Evolutionary conservation across 106 monocot species (phyloP).

Genomic region (Alisma plantagoaquatica): DNA sequence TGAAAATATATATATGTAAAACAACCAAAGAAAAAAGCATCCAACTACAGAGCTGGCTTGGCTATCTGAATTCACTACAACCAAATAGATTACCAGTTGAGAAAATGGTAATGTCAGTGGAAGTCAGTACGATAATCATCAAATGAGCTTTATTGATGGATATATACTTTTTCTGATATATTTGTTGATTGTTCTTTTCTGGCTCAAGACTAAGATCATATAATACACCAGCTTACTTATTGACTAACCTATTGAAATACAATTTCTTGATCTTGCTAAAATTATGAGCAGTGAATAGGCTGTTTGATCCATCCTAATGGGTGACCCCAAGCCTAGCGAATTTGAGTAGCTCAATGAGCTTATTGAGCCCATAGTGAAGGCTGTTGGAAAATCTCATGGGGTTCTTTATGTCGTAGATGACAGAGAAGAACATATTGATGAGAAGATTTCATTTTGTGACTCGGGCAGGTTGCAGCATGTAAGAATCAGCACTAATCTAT

Average conservation of each 20-base stretch:
- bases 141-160: no score
- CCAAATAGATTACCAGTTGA: no score
- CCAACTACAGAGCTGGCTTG: no score
- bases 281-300: slow-evolving; percentile 19
- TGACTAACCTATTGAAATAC: neutral
- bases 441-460: slow-evolving; percentile 31
- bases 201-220: slow-evolving; percentile 32
- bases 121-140: no score
- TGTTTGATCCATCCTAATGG: slow-evolving; percentile 25
- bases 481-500: no score
- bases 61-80: no score
- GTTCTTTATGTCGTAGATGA: slow-evolving; percentile 30
- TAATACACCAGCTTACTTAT: slow-evolving; percentile 29
- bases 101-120: no score
- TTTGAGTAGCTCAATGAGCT: slow-evolving; percentile 28
- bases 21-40: no score
- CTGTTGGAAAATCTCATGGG: slow-evolving; percentile 39
- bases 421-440: slow-evolving; percentile 27
- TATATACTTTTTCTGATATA: slow-evolving; percentile 6
- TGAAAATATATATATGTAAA: no score
- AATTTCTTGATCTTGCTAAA: slow-evolving; percentile 30
- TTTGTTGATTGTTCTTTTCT: slow-evolving; percentile 19
- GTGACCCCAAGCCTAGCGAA: slow-evolving; percentile 8
- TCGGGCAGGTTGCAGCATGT: slow-evolving; percentile 36
- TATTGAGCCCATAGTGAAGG: slow-evolving; percentile 34